A percentile compares a stretch with the other conserved stretches of the same genome.
phyloP scores from a whole-genome alignment of 176 grass and related monocot species.

The Tillandsia fasciculata region DNA sequence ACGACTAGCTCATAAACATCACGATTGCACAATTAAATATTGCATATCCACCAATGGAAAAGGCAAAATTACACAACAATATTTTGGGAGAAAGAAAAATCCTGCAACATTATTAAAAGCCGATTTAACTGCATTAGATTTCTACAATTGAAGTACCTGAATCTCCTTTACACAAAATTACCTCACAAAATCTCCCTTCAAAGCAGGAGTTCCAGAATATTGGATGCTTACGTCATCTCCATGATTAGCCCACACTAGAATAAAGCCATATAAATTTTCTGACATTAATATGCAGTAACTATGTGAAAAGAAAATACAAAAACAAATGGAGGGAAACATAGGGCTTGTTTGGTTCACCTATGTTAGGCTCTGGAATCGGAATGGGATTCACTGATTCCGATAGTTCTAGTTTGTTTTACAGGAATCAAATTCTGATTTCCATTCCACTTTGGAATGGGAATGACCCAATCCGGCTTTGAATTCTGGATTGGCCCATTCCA shows the following conservation, averaged over 20 bases:
- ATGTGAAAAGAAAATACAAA: not conserved
- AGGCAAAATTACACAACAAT: not conserved
- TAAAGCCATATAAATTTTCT: not conserved
- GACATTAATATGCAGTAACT: not conserved
- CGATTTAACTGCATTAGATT: not conserved
- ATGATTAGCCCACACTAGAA: constrained; percentile 96
- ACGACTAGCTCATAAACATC: not conserved
- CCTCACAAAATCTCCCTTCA: constrained; percentile 98
- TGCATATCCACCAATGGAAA: not conserved
- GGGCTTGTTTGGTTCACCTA: not conserved
- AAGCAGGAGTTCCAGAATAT: constrained; percentile 92
- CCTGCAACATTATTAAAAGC: not conserved
- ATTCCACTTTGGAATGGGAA: too few relatives aligned
- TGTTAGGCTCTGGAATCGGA: too few relatives aligned
- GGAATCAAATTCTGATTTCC: too few relatives aligned
- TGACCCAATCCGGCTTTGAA: too few relatives aligned
- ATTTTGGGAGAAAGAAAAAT: not conserved
- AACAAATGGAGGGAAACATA: not conserved
- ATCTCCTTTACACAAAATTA: constrained; percentile 28
- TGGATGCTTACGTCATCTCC: constrained; percentile 98
- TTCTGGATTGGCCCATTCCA: too few relatives aligned
- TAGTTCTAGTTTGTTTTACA: too few relatives aligned
- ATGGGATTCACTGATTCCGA: too few relatives aligned
- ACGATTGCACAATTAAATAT: not conserved
- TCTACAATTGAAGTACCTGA: not conserved